Conservation (phyloP, 306 rosid species). For the Cicer pinnatifidum region DNA sequence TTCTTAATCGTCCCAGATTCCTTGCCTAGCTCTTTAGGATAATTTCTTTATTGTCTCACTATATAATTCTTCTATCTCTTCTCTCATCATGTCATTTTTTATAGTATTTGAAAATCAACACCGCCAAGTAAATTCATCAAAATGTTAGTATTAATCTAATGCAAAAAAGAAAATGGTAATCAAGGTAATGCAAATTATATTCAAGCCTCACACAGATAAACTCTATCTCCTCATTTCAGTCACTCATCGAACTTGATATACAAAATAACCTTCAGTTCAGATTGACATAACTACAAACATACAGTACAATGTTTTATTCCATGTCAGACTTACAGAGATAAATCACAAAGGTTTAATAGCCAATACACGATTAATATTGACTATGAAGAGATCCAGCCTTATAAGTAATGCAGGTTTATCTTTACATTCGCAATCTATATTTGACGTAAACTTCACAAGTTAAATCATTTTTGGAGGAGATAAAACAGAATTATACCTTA, state of each 20-base stretch:
- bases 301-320: neutral
- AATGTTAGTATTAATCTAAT: neutral
- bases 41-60: neutral
- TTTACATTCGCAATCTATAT: slow-evolving; percentile 19
- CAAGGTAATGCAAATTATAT: neutral
- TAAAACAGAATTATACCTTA: slow-evolving; percentile 9
- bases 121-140: neutral
- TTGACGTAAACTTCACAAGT: neutral
- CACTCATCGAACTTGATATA: neutral
- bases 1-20: slow-evolving; percentile 3
- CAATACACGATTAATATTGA: too few relatives aligned
- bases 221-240: slow-evolving; percentile 10
- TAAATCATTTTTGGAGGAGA: neutral
- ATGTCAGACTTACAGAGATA: neutral
- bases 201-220: neutral
- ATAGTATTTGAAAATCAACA: neutral
- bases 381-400: neutral
- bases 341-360: too few relatives aligned
- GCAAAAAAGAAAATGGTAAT: neutral
- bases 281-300: neutral
- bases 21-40: neutral
- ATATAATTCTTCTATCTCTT: neutral
- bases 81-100: neutral
- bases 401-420: neutral
- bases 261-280: slow-evolving; percentile 14